These are phyloP conservation scores for Fusarium sp. DNA, from an alignment of 2,329 filamentous ascomycete species.

Conservation along the genomic window DNA sequence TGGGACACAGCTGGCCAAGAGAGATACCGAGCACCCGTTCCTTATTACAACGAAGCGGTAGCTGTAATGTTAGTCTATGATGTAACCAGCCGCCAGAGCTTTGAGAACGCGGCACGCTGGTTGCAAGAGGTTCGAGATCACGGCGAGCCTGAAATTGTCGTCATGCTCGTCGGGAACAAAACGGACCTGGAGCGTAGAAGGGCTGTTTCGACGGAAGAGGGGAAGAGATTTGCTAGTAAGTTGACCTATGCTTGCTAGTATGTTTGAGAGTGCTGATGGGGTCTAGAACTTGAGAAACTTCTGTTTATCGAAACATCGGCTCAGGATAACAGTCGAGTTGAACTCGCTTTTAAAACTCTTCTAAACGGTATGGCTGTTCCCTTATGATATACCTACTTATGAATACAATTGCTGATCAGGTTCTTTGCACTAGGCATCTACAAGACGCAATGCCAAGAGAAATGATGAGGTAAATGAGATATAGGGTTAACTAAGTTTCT, in stretches of 20 bases:
- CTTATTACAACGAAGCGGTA: not conserved
- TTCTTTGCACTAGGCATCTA: not conserved
- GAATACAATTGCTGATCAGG: fast-evolving
- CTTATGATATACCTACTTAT: fast-evolving
- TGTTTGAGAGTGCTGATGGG: fast-evolving
- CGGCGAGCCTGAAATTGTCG: not conserved
- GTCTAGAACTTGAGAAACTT: not conserved
- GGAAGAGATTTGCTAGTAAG: constrained; percentile 1
- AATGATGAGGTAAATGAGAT: not conserved
- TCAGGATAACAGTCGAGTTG: not conserved
- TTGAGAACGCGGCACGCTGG: not conserved
- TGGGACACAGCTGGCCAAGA: constrained; percentile 7
- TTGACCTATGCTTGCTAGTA: fast-evolving
- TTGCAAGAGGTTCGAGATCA: not conserved
- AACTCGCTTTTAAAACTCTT: not conserved
- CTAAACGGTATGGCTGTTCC: not conserved
- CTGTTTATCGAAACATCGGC: not conserved
- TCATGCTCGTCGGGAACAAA: constrained; percentile 7
- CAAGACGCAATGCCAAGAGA: not conserved
- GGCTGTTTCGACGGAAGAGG: not conserved
- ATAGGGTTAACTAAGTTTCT: fast-evolving
- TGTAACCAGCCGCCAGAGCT: not conserved
- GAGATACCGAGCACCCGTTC: not conserved
- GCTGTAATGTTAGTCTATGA: not conserved
- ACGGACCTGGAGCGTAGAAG: not conserved